Conservation (phyloP, 768 basidiomycete species). For the Trametes villosa region DNA sequence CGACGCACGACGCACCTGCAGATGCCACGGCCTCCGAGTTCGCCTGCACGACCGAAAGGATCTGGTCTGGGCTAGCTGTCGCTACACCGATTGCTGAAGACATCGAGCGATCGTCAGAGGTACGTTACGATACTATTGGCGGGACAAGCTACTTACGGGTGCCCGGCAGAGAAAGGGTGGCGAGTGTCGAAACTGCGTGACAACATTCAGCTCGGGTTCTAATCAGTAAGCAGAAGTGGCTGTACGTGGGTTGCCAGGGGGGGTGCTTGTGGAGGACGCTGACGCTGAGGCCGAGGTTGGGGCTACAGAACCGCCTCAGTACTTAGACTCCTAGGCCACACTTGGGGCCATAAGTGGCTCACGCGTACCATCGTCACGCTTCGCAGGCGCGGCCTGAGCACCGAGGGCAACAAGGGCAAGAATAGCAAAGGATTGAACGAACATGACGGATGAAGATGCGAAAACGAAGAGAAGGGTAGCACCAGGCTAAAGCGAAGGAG, state of each 20-base stretch:
- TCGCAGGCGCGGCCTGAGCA: slow-evolving; percentile 11
- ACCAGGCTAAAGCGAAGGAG: slow-evolving; percentile 27
- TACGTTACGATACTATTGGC: too few species aligned
- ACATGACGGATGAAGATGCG: not conserved
- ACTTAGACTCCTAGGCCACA: too few species aligned
- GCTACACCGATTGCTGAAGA: not conserved
- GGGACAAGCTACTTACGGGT: not conserved
- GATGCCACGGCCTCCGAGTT: not conserved
- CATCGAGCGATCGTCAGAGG: too few species aligned
- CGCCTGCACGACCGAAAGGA: slow-evolving; percentile 5
- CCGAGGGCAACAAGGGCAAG: slow-evolving; percentile 20
- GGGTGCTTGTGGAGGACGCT: too few species aligned
- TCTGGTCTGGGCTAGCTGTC: not conserved
- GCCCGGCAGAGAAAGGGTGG: not conserved
- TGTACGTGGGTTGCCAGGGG: too few species aligned
- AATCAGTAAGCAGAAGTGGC: too few species aligned
- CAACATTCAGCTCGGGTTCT: too few species aligned
- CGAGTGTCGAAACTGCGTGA: not conserved
- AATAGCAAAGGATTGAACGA: slow-evolving; percentile 22
- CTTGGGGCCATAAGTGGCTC: too few species aligned
- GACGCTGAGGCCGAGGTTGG: too few species aligned
- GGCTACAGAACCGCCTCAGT: too few species aligned
- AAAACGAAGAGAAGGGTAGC: slow-evolving; percentile 18
- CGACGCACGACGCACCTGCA: not conserved
- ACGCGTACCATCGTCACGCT: slow-evolving; percentile 10